These are phyloP conservation scores for Phaseolus lunatus DNA, from an alignment of 306 rosid genomes.

Conservation along the genomic window DNA sequence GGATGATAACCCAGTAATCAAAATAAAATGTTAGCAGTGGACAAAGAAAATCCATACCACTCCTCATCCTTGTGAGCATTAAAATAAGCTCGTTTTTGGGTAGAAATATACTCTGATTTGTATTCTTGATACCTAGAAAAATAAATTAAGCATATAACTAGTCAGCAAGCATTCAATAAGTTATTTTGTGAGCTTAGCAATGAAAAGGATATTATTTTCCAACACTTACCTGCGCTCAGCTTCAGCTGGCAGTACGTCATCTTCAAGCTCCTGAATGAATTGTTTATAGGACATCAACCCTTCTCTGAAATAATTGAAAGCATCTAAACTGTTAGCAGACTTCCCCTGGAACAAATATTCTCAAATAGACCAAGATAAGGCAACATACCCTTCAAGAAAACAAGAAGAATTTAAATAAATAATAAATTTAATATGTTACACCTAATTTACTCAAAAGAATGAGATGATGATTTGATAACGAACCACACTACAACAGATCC, in stretches of 20 bases:
- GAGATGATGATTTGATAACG: too few relatives aligned
- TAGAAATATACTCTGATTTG: conserved; percentile 91
- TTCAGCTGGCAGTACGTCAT: conserved; percentile 94
- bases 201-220: conserved; percentile 27
- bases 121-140: conserved; percentile 88
- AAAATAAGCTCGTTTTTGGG: conserved; percentile 89
- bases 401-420: neutral
- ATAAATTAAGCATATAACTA: conserved; percentile 18
- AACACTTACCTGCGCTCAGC: conserved; percentile 88
- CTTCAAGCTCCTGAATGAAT: conserved; percentile 99
- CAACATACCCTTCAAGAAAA: neutral
- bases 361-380: conserved; percentile 19
- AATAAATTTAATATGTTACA: too few relatives aligned
- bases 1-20: neutral
- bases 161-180: conserved; percentile 1
- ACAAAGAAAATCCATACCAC: conserved; percentile 61
- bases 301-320: conserved; percentile 70
- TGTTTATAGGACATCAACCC: conserved; percentile 99
- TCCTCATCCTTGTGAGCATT: conserved; percentile 95
- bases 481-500: too few relatives aligned
- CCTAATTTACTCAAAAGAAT: too few relatives aligned
- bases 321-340: conserved; percentile 39
- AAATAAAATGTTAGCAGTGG: neutral
- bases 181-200: conserved; percentile 4
- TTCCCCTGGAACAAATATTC: neutral